Evolutionary conservation across 1,284 basidiomycete species (phyloP), one percentile per base, ranked within the genome.

Genomic region (Cutaneotrichosporon sp.): DNA sequence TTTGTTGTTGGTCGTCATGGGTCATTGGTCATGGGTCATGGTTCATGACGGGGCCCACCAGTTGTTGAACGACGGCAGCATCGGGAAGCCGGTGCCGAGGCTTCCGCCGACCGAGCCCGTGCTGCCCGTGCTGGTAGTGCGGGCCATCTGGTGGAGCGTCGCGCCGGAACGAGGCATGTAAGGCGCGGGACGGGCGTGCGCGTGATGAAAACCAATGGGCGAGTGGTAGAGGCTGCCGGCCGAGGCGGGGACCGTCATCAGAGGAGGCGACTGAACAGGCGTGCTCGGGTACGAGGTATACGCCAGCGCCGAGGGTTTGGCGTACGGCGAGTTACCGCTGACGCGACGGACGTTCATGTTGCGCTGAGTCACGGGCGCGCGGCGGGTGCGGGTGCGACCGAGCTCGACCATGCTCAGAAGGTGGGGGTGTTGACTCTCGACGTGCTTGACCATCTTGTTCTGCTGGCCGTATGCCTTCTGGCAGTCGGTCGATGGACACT

Each of bases 371-470:
- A 50, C 31, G 11, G 63, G 58, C 16, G 36, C 26, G n/a, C 59
- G 63, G 36, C 63, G 56, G 42, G 57, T 58, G 31, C 66, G 60
- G 2, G 57, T 57, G 42, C 66, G 66, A n/a, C 61, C 52, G 13
- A 63, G 31, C 40, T 68, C 64, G 32, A 68, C 59, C 13, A 52
- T 14, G 10, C 59, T 40, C 13, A 65, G 47, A 10, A 68, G 57
- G 13, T 57, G 46, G 9, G 67, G 67, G 61, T 69, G 67, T 53
- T 65, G 60, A 61, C 59, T 60, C 63, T 66, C 63, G 58, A 69
- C 63, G 63, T 70, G 69, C 63, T 70, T 68, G 60, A 68, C 66
- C 60, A 70, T 64, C 63, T 70, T 70, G 60, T 68, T 68, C 60
- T 63, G 64, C 59, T 70, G 69, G 40, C 69, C 69, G 60, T 70